A percentile compares a stretch with the other conserved stretches of the same genome.
Conservation (phyloP, 176 grass and related monocot species). For the Pharus latifolius region DNA sequence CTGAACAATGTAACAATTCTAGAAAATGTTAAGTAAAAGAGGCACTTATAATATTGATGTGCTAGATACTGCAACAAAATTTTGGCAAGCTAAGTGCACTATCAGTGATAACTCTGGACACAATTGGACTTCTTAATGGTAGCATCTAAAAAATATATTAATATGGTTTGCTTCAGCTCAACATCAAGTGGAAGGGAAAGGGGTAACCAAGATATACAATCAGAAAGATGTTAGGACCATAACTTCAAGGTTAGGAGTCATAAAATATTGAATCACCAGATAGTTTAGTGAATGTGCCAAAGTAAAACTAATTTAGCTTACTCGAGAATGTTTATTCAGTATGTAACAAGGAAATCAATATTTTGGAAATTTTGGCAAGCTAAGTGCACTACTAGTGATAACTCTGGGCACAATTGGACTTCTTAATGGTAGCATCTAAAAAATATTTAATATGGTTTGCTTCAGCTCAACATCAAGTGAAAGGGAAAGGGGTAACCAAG, state of each 20-base stretch:
- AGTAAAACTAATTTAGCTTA: too few relatives aligned
- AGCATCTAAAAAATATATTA: constrained; percentile 8
- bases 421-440: constrained; percentile 3
- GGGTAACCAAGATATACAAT: neutral
- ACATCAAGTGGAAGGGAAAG: neutral
- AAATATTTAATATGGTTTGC: neutral
- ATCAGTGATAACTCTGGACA: neutral
- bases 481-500: neutral
- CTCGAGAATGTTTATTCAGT: too few relatives aligned
- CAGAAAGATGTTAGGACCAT: neutral
- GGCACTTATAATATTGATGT: neutral
- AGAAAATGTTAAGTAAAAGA: neutral
- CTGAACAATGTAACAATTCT: constrained; percentile 32
- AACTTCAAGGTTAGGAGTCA: neutral
- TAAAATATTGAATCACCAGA: too few relatives aligned
- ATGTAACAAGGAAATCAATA: constrained; percentile 5
- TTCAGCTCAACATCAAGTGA: neutral
- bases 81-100: neutral
- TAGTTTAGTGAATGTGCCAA: too few relatives aligned
- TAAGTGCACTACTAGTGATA: neutral
- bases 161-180: neutral
- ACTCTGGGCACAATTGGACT: neutral
- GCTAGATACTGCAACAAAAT: neutral
- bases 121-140: neutral
- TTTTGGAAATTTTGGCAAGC: neutral